Evolutionary conservation across 441 rosid species (phyloP).

Genomic region (Metrosideros polymorpha): DNA sequence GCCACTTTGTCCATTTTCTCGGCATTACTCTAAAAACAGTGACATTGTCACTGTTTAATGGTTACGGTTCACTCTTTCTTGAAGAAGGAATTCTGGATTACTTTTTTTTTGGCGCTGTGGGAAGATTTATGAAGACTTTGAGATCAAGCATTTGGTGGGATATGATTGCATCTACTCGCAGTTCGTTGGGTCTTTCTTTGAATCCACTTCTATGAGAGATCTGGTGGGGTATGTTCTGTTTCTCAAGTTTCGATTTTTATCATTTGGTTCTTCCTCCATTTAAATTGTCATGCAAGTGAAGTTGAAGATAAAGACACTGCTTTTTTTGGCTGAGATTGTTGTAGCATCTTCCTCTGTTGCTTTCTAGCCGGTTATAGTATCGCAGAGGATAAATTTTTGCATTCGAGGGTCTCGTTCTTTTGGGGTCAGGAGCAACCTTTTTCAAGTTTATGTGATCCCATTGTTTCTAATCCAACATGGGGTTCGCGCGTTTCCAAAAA

Average conservation of each 20-base stretch:
- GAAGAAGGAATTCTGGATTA: slow-evolving; percentile 7
- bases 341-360: slow-evolving; percentile 16
- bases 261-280: background rate
- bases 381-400: slow-evolving; percentile 17
- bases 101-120: background rate
- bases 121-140: slow-evolving; percentile 18
- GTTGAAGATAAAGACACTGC: slow-evolving; percentile 21
- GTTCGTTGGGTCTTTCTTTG: slow-evolving; percentile 28
- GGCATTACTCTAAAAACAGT: background rate
- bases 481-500: slow-evolving; percentile 19
- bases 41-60: background rate
- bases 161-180: slow-evolving; percentile 22
- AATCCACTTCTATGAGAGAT: slow-evolving; percentile 49
- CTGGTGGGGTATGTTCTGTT: slow-evolving; percentile 39
- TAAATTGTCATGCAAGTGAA: slow-evolving; percentile 69
- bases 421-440: slow-evolving; percentile 15
- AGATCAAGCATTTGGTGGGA: slow-evolving; percentile 21
- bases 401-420: slow-evolving; percentile 17
- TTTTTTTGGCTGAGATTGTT: slow-evolving; percentile 7
- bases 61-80: slow-evolving; percentile 11
- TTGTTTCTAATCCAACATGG: slow-evolving; percentile 21
- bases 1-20: background rate
- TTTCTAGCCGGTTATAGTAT: slow-evolving; percentile 8
- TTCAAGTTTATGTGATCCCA: slow-evolving; percentile 19
- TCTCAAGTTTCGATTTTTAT: background rate